Base-by-base conservation (phyloP, 2,329 filamentous ascomycete genomes). In the Neoscytalidium dimidiatum region DNA sequence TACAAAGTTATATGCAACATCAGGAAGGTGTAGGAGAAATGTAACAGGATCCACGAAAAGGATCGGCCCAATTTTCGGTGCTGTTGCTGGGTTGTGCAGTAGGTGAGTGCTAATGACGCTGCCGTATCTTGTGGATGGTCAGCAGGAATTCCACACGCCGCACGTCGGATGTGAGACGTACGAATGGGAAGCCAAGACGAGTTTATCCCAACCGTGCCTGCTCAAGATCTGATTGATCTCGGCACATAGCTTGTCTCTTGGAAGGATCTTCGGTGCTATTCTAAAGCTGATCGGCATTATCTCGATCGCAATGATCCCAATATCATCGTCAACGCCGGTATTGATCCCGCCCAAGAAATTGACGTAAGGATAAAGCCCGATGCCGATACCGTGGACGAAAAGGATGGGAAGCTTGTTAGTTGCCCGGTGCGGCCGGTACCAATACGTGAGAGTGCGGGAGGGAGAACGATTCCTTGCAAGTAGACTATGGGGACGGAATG, bases 1-100 rank as follows among this genome's bases (percentile, higher is more conserved):
- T 11, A 85, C 88, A 72, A 92, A 92, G 75, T 92, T 92, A 80
- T 87, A 91, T 11, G 89, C 88, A 33, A 92, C 87, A 67, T 90
- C 83, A 0, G 89, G 89, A 38, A 90, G 81, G 72, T 92, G 89
- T 35, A 92, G 80, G 64, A 91, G 77, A 62, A 92, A 83, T 26
- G 84, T 86, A 9, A 92, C 87, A 0, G 90, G 90, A 71, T 92
- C 81, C 17, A 90, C 81, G 14, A 86, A 82, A 2, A 84, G 73
- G 38, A 82, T 77, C 1, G 83, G 78, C 0, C 81, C 81, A 44
- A 88, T 83, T 19, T 77, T 80, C 3, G 69, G 49, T 9, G 77
- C 77, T 0, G 88, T 73, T 1, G 67, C 69, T 0, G 81, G 74
- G 26, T 82, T 80, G 28, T 82, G 82, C 13, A 92, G 78, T 58